Conservation (phyloP, 768 basidiomycete genomes). For the Podaxis sp. region DNA sequence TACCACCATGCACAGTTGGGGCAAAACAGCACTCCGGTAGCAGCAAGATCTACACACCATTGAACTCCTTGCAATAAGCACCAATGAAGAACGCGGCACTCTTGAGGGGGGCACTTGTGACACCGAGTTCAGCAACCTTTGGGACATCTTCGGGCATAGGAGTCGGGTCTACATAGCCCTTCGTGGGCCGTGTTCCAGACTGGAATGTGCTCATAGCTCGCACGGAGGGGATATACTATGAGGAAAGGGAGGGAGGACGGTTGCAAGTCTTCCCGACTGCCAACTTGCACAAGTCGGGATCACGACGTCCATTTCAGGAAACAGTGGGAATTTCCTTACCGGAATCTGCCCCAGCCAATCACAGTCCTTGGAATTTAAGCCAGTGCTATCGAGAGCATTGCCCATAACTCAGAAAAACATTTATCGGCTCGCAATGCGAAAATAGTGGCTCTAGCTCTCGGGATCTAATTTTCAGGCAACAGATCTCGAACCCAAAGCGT, state of each 20-base stretch:
- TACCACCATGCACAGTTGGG: conserved; percentile 3
- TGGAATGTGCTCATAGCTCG: conserved; percentile 53
- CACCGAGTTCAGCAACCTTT: conserved; percentile 84
- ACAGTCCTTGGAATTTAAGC: background rate
- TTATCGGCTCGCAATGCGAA: background rate
- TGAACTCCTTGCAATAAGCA: conserved; percentile 92
- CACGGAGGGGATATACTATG: conserved; percentile 4
- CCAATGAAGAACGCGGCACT: conserved; percentile 97
- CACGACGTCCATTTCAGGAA: conserved; percentile 13
- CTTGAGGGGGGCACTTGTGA: conserved; percentile 91
- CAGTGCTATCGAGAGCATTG: background rate
- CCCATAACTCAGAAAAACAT: background rate
- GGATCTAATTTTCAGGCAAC: too few species aligned
- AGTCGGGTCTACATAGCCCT: conserved; percentile 61
- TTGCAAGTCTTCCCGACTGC: background rate
- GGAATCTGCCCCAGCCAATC: conserved; percentile 12
- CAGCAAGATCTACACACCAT: conserved; percentile 57
- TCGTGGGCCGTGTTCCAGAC: conserved; percentile 42
- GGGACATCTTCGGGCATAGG: conserved; percentile 66
- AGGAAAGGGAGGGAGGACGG: background rate
- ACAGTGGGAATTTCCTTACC: conserved; percentile 8
- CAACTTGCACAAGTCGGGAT: conserved; percentile 12
- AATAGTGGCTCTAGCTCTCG: background rate
- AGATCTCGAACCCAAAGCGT: background rate
- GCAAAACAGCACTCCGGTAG: background rate